Evolutionary conservation across 2,329 filamentous ascomycete genomes (phyloP), one percentile per base, ranked within the genome.

Genomic region (Alternaria atra): DNA sequence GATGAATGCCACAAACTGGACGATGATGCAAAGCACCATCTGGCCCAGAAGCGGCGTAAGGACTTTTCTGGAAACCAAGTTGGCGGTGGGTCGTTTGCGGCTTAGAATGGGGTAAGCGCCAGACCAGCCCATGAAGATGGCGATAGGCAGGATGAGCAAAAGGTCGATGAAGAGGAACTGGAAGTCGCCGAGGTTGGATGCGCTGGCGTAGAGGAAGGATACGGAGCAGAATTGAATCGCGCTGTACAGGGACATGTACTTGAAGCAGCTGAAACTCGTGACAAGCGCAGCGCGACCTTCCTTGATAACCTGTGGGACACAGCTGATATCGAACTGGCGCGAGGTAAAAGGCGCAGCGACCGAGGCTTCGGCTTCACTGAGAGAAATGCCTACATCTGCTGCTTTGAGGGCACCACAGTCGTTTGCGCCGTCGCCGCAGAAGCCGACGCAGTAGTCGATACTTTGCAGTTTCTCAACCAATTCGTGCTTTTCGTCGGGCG

Each of bases 221-320:
- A 99, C 96, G 1, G 92, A 93, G 7, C 93, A 97, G 82, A 99
- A 99, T 79, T 99, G 95, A 67, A 99, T 99, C n/a, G 95, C 94
- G 2, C 94, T 98, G 83, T 99, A 99, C 67, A 99, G 81, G 71
- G 92, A 96, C 96, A 99, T 99, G 81, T 97, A 99, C 83, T 98
- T 99, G 86, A 99, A 99, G 82, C 95, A 99, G 82, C 92, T 96
- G 82, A 99, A 99, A 79, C 93, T 97, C 12, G 95, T 99, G n/a
- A 98, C 94, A 34, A 99, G 85, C 34, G 96, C 92, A 20, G 94
- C 94, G 64, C 96, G 89, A 20, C 95, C 95, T 83, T 99, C 95
- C 67, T 93, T 79, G 65, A 99, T 98, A 65, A 99, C 90, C 73
- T 94, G 90, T 7, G 94, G 91, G 5, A 99, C 94, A 77, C 95